These are phyloP conservation scores for Emergomyces pasteurianus DNA, from an alignment of 2,329 filamentous ascomycete species.

Conservation along the genomic window DNA sequence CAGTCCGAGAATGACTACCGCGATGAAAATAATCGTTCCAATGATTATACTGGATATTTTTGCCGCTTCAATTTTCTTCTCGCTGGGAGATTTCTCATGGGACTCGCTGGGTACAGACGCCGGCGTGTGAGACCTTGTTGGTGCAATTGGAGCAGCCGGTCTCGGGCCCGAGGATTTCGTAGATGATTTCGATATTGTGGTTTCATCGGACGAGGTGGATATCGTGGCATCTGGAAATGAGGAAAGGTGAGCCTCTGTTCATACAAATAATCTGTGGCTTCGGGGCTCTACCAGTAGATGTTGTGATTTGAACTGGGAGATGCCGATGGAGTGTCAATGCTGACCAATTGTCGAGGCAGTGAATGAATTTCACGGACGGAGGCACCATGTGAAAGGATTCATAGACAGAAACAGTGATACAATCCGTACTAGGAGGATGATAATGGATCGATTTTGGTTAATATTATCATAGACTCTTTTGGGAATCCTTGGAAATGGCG, in stretches of 20 bases:
- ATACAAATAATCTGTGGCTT: background rate
- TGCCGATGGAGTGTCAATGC: background rate
- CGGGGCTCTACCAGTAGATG: background rate
- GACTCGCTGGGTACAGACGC: background rate
- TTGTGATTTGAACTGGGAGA: background rate
- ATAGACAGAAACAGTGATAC: background rate
- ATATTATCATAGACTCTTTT: background rate
- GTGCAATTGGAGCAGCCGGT: background rate
- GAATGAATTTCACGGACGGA: background rate
- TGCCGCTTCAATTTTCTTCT: background rate
- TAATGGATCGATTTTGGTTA: background rate
- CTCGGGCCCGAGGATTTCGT: background rate
- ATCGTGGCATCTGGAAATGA: background rate
- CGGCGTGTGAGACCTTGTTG: background rate
- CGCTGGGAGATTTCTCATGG: background rate
- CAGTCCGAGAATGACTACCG: background rate
- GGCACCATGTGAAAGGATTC: background rate
- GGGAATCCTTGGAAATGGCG: background rate
- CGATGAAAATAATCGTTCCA: background rate
- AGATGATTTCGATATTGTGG: background rate
- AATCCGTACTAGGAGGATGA: background rate
- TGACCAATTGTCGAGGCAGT: background rate
- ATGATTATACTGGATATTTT: slow-evolving; percentile 1
- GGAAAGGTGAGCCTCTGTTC: background rate
- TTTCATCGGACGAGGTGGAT: background rate